These are phyloP conservation scores for Chlamydomonas reinhardtii DNA, from an alignment of 163 green algal genomes.

Conservation along the genomic window DNA sequence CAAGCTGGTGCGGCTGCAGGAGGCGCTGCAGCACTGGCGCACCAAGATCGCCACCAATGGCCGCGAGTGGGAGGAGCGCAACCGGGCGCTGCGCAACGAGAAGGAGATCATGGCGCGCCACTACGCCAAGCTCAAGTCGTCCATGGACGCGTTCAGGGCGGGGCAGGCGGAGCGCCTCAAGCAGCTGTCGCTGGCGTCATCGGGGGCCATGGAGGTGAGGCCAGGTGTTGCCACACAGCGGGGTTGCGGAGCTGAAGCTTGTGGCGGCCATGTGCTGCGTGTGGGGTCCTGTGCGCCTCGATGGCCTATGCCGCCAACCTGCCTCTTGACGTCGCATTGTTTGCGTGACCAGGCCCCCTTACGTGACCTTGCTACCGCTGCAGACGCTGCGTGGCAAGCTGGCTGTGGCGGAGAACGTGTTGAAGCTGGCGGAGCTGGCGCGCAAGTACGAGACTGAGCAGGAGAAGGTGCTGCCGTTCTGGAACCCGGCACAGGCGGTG, in stretches of 20 bases:
- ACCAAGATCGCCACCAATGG: slow-evolving; percentile 85
- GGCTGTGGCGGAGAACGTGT: slow-evolving; percentile 68
- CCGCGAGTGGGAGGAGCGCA: slow-evolving; percentile 86
- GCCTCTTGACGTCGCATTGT: too few relatives aligned
- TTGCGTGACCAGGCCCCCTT: too few relatives aligned
- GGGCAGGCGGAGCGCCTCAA: slow-evolving; percentile 68
- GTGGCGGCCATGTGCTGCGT: too few relatives aligned
- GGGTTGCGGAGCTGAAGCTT: too few relatives aligned
- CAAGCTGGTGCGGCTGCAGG: slow-evolving; percentile 85
- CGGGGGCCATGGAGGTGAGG: slow-evolving; percentile 37
- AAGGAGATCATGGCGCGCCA: slow-evolving; percentile 86
- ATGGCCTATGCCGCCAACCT: too few relatives aligned
- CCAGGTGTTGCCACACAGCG: too few relatives aligned
- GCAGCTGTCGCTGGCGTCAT: slow-evolving; percentile 61
- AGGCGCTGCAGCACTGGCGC: slow-evolving; percentile 83
- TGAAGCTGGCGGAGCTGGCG: slow-evolving; percentile 86
- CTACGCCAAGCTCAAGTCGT: slow-evolving; percentile 78
- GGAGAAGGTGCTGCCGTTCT: slow-evolving; percentile 86
- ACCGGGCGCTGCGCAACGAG: slow-evolving; percentile 79
- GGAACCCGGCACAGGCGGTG: slow-evolving; percentile 53
- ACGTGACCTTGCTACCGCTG: too few relatives aligned
- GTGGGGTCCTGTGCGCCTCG: too few relatives aligned
- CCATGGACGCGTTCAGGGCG: slow-evolving; percentile 69
- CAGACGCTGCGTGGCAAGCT: slow-evolving; percentile 62
- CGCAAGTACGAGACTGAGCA: slow-evolving; percentile 87